These are phyloP conservation scores for Pistacia vera DNA, from an alignment of 345 rosid genomes.

Conservation along the genomic window DNA sequence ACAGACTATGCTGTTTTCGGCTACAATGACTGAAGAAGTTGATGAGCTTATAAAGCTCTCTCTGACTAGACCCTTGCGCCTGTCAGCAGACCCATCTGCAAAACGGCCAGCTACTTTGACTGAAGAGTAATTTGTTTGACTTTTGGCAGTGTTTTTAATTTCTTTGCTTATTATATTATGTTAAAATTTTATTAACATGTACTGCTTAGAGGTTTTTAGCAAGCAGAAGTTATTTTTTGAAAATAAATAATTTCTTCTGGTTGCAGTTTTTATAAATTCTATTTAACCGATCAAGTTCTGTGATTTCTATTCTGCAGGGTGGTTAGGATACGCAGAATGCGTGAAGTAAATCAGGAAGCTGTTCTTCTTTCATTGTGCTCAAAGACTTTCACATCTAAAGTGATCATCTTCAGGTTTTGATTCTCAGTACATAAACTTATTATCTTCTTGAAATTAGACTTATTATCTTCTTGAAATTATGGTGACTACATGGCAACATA, in stretches of 20 bases:
- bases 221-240: constrained; percentile 5
- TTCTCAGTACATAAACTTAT: neutral
- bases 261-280: constrained; percentile 5
- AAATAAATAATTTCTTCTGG: neutral
- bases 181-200: neutral
- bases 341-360: constrained; percentile 89
- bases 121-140: constrained; percentile 66
- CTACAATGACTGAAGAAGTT: constrained; percentile 98
- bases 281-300: constrained; percentile 9
- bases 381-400: constrained; percentile 82
- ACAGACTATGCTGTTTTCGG: constrained; percentile 96
- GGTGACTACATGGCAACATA: constrained; percentile 6
- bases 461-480: constrained; percentile 3
- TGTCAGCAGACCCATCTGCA: constrained; percentile 94
- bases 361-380: constrained; percentile 94
- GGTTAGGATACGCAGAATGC: constrained; percentile 87
- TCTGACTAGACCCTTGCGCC: constrained; percentile 89
- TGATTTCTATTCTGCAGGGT: constrained; percentile 56
- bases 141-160: constrained; percentile 8
- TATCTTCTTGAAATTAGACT: neutral
- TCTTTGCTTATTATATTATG: constrained; percentile 11
- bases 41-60: constrained; percentile 90
- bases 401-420: constrained; percentile 82
- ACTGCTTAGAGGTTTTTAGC: neutral
- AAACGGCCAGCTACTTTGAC: constrained; percentile 85